Evolutionary conservation across 1,284 basidiomycete genomes (phyloP), one percentile per base, ranked within the genome.

Genomic region (Microbotryum saponariae): DNA sequence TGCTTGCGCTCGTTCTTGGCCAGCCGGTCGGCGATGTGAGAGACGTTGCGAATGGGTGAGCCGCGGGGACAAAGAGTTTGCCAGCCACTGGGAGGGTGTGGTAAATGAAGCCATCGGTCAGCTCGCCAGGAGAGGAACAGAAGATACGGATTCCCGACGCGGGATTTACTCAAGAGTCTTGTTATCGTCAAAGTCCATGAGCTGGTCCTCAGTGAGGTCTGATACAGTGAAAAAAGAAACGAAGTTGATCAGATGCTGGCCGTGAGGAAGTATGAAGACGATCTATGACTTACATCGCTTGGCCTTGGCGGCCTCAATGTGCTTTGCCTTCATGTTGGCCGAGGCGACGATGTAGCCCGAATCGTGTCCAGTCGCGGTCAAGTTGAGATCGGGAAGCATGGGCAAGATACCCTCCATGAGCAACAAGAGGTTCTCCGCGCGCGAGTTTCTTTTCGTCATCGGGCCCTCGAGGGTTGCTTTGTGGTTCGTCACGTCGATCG

Each of bases 351-450:
- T 25, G 25, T 25, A 25, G 25, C 25, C 25, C 3, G 25, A 25
- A 25, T 25, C 4, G 25, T 25, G 25, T 25, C 25, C 25, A 25
- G 25, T 25, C 25, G 25, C 25, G 25, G 25, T 25, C 25, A 25
- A 45, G 55, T 68, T 59, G n/a, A 67, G 49, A 50, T 67, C 62
- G 29, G 58, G 59, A 3, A 62, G 56, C 31, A 60, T 50, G 20
- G 21, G 31, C n/a, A 58, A 53, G 46, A 68, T 61, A 10, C 56
- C 64, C 2, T 60, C 54, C 29, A 68, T 33, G 20, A 68, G 47
- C 14, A 42, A 42, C 20, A 61, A n/a, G 3, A 64, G n/a, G 51
- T 64, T 58, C 37, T 66, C 60, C 12, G 64, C 51, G 6, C 64
- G 53, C 23, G 47, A 21, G 50, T 65, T 65, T 21, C n/a, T 37